Percentiles rank a stretch among this genome's conserved stretches.
These are phyloP conservation scores for Suhomyces bolitotheri DNA, from an alignment of 1,139 yeast species.

Conservation along the genomic window DNA sequence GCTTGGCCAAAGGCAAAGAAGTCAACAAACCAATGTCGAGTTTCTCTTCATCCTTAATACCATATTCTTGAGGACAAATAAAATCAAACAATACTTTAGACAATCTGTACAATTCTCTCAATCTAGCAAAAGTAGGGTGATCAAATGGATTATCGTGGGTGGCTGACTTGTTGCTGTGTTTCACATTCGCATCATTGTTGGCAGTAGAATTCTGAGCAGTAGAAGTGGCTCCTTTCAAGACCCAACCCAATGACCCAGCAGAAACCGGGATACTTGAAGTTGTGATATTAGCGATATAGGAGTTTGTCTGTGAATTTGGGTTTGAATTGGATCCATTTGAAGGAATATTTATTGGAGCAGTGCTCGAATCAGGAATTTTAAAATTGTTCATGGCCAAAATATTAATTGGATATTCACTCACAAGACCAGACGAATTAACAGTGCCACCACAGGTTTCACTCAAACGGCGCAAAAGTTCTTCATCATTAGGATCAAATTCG, in stretches of 20 bases:
- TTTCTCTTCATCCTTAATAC: constrained; percentile 93
- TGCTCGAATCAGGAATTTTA: constrained; percentile 43
- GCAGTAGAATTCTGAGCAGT: constrained; percentile 24
- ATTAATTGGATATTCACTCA: constrained; percentile 79
- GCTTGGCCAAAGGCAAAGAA: constrained; percentile 89
- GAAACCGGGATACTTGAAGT: constrained; percentile 38
- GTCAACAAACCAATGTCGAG: constrained; percentile 94
- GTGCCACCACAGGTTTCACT: constrained; percentile 50
- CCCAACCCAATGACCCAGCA: constrained; percentile 78
- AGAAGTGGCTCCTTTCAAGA: constrained; percentile 52
- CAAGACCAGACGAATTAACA: constrained; percentile 61
- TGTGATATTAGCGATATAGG: constrained; percentile 29
- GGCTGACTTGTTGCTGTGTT: constrained; percentile 20
- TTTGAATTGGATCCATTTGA: constrained; percentile 2
- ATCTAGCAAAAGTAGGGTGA: constrained; percentile 72
- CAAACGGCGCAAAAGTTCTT: constrained; percentile 39
- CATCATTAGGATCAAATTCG: constrained; percentile 62
- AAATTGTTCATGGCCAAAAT: constrained; percentile 76
- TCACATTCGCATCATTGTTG: constrained; percentile 28
- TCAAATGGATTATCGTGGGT: constrained; percentile 66
- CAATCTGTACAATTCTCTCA: constrained; percentile 84
- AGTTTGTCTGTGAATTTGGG: constrained; percentile 12
- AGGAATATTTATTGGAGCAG: constrained; percentile 15
- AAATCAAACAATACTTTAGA: constrained; percentile 95
- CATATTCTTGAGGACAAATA: constrained; percentile 98